Base-by-base conservation (phyloP, 116 monocot species). In the Cymodocea nodosa region DNA sequence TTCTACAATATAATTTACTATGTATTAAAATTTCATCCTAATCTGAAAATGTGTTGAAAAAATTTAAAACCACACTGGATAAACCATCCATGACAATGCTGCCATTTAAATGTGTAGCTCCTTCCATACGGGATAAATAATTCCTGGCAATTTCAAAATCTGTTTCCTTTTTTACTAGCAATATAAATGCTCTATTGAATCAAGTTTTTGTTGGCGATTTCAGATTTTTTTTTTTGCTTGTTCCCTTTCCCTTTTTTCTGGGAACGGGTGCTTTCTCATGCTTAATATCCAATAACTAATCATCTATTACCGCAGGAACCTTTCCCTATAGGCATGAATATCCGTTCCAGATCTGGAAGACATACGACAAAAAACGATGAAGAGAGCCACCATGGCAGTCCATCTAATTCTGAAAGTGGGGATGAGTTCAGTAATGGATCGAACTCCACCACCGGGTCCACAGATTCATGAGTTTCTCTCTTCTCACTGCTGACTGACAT, bases 261-360 rank as follows among this genome's bases (percentile, higher is more conserved):
- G 39, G 2, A 39, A 39, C 39, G 7, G 2, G 39, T 35, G 35
- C n/a, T 34, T 25, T 20, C 11, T 48, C 19, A 63, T 19, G 39
- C 40, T 22, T 18, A 16, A 11, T 22, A 13, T 39, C 18, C 19
- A 7, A 0, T 49, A 23, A 49, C 65, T 65, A 20, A 54, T 48
- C 20, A 18, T 48, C 20, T 30, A 5, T 49, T 57, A 15, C 49
- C 15, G 50, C 71, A 91, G 91, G 91, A 87, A 55, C 84, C 91
- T n/a, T 97, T 97, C 62, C 97, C 97, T 4, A 73, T 88, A 79
- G 97, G 91, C 20, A 51, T 68, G 22, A 85, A 88, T 55, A 77
- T 97, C 60, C 72, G 97, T 25, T 83, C 83, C 63, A 85, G 87
- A 52, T 78, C 87, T 11, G 85, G 85, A 5, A 79, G 85, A 72